Evolutionary conservation across 345 rosid genomes (phyloP).

Genomic region (Gossypium arboreum): DNA sequence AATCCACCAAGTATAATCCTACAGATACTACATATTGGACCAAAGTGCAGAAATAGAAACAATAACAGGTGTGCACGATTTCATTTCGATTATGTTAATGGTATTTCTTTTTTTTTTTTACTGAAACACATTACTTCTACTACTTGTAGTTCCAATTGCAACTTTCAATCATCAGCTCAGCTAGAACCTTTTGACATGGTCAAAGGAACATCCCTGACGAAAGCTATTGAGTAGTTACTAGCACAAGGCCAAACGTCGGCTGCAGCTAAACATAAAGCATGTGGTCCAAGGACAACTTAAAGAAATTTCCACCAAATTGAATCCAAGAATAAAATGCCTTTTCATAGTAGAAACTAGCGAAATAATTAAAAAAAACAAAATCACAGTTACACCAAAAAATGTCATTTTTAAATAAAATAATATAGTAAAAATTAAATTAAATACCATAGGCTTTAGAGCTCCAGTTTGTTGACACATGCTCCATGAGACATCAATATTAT

Average conservation of each 20-base stretch:
- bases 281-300: not conserved
- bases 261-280: not conserved
- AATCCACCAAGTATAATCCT: not conserved
- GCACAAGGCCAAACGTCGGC: not conserved
- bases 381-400: too few species aligned
- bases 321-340: too few species aligned
- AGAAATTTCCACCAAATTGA: not conserved
- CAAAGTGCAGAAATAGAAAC: not conserved
- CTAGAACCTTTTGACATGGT: not conserved
- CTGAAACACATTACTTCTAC: too few species aligned
- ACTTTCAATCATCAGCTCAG: not conserved
- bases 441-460: constrained; percentile 43
- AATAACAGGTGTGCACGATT: not conserved
- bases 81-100: not conserved
- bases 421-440: too few species aligned
- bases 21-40: not conserved
- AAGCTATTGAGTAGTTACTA: not conserved
- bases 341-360: too few species aligned
- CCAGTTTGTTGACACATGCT: constrained; percentile 48
- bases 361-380: too few species aligned
- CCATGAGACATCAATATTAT: constrained; percentile 45
- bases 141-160: not conserved
- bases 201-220: not conserved
- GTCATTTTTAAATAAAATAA: too few species aligned
- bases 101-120: not conserved